A percentile compares a stretch with the other conserved stretches of the same genome.
phyloP scores from a whole-genome alignment of 2,329 filamentous ascomycete genomes.

The Aspergillus unguis region DNA sequence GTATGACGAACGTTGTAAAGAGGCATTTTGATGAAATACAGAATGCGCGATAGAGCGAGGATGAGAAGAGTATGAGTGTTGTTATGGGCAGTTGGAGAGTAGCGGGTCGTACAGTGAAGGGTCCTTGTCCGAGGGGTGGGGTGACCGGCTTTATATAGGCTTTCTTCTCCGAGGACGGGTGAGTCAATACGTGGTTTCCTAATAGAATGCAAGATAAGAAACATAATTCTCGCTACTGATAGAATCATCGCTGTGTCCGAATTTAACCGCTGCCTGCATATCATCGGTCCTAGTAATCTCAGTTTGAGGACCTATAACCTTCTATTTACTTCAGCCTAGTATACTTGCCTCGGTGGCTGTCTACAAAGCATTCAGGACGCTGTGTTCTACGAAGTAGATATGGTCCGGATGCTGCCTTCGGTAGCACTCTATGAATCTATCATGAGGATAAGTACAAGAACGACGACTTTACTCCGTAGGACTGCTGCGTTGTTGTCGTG shows the following conservation, averaged over 20 bases:
- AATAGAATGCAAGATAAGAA: slow-evolving; percentile 5
- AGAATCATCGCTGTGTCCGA: background rate
- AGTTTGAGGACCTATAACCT: too few species aligned
- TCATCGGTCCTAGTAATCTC: too few species aligned
- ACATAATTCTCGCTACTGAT: background rate
- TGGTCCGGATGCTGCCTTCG: too few species aligned
- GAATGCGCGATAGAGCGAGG: background rate
- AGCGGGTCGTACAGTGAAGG: slow-evolving; percentile 1
- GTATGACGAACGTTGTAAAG: slow-evolving; percentile 36
- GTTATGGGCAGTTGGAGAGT: background rate
- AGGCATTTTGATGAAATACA: slow-evolving; percentile 31
- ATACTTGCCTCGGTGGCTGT: too few species aligned
- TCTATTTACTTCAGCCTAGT: too few species aligned
- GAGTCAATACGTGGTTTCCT: slow-evolving; percentile 5
- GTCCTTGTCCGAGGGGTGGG: slow-evolving; percentile 5
- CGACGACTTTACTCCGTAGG: too few species aligned
- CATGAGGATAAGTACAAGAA: too few species aligned
- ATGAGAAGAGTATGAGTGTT: background rate
- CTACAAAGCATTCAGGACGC: too few species aligned
- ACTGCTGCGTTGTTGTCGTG: too few species aligned
- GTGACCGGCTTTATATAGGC: slow-evolving; percentile 7
- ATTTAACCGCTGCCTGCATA: background rate
- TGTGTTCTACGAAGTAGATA: too few species aligned
- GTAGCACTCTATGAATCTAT: too few species aligned
- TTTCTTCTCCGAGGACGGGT: slow-evolving; percentile 7